A percentile compares a stretch with the other conserved stretches of the same genome.
phyloP scores from a whole-genome alignment of 345 rosid genomes.

The Eucalyptus lansdowneana region DNA sequence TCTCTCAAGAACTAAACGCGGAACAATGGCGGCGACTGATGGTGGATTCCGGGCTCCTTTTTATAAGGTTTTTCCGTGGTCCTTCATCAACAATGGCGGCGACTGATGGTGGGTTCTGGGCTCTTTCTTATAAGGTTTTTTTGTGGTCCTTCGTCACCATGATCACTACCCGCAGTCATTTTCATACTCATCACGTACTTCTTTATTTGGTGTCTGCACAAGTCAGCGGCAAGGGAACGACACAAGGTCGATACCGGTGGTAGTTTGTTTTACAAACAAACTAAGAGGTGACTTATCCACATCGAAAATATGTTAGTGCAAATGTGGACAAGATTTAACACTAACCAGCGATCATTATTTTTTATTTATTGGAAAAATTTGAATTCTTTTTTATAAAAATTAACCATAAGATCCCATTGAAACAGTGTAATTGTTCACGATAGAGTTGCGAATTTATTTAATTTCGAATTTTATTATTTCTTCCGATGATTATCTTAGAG shows the following conservation, averaged over 20 bases:
- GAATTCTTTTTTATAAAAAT: too few relatives aligned
- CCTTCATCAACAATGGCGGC: neutral
- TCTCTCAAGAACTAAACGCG: neutral
- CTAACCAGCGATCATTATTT: accelerated
- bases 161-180: neutral
- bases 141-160: conserved; percentile 7
- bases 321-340: too few relatives aligned
- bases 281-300: too few relatives aligned
- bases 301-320: too few relatives aligned
- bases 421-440: accelerated
- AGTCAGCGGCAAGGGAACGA: neutral
- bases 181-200: neutral
- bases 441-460: too few relatives aligned
- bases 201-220: neutral
- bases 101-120: neutral
- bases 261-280: too few relatives aligned
- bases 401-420: too few relatives aligned
- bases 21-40: neutral
- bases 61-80: conserved; percentile 3
- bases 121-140: neutral
- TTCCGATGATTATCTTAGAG: too few relatives aligned
- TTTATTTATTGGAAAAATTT: too few relatives aligned
- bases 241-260: too few relatives aligned
- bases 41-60: neutral
- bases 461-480: too few relatives aligned